Base-by-base conservation (phyloP, 164 flowering plant species). In the Vitis riparia region DNA sequence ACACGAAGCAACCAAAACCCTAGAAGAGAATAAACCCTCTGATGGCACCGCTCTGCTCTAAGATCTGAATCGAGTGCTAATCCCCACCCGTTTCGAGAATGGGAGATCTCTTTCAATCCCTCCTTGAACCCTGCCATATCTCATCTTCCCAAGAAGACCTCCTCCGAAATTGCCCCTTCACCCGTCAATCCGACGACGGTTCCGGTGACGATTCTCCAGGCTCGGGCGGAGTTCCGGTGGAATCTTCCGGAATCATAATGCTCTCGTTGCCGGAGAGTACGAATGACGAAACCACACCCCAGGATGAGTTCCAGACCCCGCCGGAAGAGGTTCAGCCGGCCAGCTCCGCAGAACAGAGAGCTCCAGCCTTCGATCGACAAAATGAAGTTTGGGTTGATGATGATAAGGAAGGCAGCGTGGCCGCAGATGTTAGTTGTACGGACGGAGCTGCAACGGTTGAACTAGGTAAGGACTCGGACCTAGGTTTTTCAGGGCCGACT, bases 241-340 rank as follows among this genome's bases (percentile, higher is more conserved):
- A 27, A 1, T 64, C 67, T 57, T 68, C 73, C 50, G 67, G 55
- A 2, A 69, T 77, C 55, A 10, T 59, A 3, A 76, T 81, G 66
- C 55, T 75, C 9, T 74, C 80, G 68, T 69, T 15, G 15, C 77
- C 79, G 37, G 78, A 75, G 17, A 69, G 64, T 37, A 37, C 68
- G 37, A 15, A 16, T 9, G 63, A 37, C 13, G 52, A 11, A 8
- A 37, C 5, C 19, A 1, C 60, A 2, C 29, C 5, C 19, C 50
- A 15, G 11, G 77, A 79, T 23, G 73, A 66, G 63, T 77, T 68
- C 65, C 68, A 62, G 11, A 80, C 75, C 32, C 75, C 83, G 51
- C 80, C 77, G 4, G 79, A 80, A 55, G 63, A 51, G 9, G 9
- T 15, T 49, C 19, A 32, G 6, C 23, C 50, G 11, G 12, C 14